Evolutionary conservation across 1,284 basidiomycete genomes (phyloP), one percentile per base, ranked within the genome.

Genomic region (Trametes sp.): DNA sequence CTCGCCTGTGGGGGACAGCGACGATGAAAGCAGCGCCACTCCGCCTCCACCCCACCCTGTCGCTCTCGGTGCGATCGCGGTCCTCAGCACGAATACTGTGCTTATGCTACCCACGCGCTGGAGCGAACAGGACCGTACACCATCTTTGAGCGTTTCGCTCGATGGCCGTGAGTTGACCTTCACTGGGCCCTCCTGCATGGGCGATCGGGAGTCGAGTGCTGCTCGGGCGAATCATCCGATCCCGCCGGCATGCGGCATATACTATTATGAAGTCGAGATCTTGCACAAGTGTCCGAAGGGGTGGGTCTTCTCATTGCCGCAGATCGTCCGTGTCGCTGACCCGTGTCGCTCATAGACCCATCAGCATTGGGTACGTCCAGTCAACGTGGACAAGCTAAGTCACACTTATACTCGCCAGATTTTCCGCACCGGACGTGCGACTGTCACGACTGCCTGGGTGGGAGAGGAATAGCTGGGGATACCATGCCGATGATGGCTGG

Each of bases 391-490:
- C 19, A 11, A 31, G 31, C 19, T 51, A 44, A 50, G 65, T 64
- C 28, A 24, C 28, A 24, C 57, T 64, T 36, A 63, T 44, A n/a
- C 38, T 50, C 41, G 51, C 42, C 54, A 82, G 82, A 0, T 84
- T 87, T 69, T 82, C 82, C 28, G 74, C 75, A 16, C 71, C 73
- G 7, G 74, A 85, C 29, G 87, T 90, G 48, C 86, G 86, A 71
- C 77, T 93, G 54, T 84, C 84, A 28, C 87, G 94, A 56, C 83
- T 96, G 36, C 94, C 95, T 16, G 95, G 95, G 4, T 96, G 94
- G 93, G 95, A 96, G 74, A 80, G 82, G 64, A 85, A 88, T 58
- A 95, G 93, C n/a, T 97, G 93, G 90, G 95, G 94, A 42, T 98
- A 95, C 77, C 93, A 96, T 73, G 94, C 92, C n/a, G 95, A 97